Evolutionary conservation across 257 asterid genomes (phyloP).

Genomic region (Knoxia roxburghii): DNA sequence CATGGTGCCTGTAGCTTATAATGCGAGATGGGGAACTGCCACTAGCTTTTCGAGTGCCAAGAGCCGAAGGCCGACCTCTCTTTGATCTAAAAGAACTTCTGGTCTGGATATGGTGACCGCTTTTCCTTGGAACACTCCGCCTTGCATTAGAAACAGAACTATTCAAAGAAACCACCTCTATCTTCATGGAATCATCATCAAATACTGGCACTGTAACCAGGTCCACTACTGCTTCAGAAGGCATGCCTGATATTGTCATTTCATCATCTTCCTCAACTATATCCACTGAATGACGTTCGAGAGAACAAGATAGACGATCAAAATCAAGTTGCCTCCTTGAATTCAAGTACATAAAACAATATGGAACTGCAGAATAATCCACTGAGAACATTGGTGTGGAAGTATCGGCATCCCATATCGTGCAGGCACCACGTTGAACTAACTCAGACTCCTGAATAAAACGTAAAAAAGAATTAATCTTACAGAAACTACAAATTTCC

Average conservation of each 20-base stretch:
- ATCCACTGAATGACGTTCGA: conserved; percentile 14
- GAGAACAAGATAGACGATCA: conserved; percentile 24
- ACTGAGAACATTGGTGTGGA: conserved; percentile 51
- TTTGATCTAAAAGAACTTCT: conserved; percentile 53
- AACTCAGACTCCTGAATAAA: conserved; percentile 40
- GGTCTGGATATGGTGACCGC: conserved; percentile 50
- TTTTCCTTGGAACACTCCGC: conserved; percentile 40
- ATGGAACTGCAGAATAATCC: conserved; percentile 61
- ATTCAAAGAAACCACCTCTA: conserved; percentile 22
- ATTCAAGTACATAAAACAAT: conserved; percentile 52
- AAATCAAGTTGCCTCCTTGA: conserved; percentile 38
- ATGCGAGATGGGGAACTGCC: conserved; percentile 23
- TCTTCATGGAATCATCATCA: conserved; percentile 20
- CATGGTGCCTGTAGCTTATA: conserved; percentile 29
- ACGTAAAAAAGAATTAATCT: neutral
- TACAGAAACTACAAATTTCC: neutral
- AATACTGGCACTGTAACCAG: conserved; percentile 5
- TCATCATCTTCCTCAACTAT: conserved; percentile 23
- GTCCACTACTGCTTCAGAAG: conserved; percentile 8
- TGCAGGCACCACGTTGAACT: conserved; percentile 40
- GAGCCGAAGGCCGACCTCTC: conserved; percentile 40
- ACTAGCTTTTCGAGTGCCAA: conserved; percentile 34
- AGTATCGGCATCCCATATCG: conserved; percentile 42
- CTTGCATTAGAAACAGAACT: conserved; percentile 36
- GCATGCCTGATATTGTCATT: neutral